Evolutionary conservation across 2,329 filamentous ascomycete species (phyloP).

Genomic region (Diaporthe velutina): DNA sequence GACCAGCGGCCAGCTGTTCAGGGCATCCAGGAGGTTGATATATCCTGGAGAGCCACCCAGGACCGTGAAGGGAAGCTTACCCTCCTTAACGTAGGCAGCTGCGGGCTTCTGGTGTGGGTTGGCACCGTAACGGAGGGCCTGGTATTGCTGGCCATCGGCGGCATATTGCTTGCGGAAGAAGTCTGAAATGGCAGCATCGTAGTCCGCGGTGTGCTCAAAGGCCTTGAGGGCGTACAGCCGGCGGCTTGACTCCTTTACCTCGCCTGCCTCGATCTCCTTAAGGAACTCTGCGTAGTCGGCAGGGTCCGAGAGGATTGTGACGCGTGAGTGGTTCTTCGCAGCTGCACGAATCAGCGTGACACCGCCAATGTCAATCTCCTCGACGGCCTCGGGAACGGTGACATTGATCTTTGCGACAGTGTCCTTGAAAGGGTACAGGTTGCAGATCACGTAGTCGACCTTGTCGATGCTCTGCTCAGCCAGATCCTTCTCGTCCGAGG

Average conservation of each 20-base stretch:
- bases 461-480: conserved; percentile 95
- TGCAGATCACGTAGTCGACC: conserved; percentile 97
- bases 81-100: conserved; percentile 81
- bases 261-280: conserved; percentile 87
- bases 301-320: conserved; percentile 96
- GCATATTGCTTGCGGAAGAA: conserved; percentile 99
- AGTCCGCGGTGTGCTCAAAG: conserved; percentile 97
- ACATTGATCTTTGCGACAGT: conserved; percentile 97
- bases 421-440: conserved; percentile 99
- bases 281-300: conserved; percentile 95
- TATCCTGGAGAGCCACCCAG: conserved; percentile 92
- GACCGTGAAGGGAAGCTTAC: conserved; percentile 92
- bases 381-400: conserved; percentile 94
- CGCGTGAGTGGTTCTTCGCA: conserved; percentile 96
- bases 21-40: conserved; percentile 95
- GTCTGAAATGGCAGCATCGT: conserved; percentile 92
- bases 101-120: conserved; percentile 99
- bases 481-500: conserved; percentile 96
- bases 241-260: conserved; percentile 86
- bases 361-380: conserved; percentile 98
- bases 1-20: conserved; percentile 97
- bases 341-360: conserved; percentile 96
- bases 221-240: conserved; percentile 96
- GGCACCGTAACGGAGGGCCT: conserved; percentile 91
- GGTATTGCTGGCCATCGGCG: conserved; percentile 83